Evolutionary conservation across 163 green algal species (phyloP), one percentile per base, ranked within the genome.

Genomic region (Chlorella variabilis): DNA sequence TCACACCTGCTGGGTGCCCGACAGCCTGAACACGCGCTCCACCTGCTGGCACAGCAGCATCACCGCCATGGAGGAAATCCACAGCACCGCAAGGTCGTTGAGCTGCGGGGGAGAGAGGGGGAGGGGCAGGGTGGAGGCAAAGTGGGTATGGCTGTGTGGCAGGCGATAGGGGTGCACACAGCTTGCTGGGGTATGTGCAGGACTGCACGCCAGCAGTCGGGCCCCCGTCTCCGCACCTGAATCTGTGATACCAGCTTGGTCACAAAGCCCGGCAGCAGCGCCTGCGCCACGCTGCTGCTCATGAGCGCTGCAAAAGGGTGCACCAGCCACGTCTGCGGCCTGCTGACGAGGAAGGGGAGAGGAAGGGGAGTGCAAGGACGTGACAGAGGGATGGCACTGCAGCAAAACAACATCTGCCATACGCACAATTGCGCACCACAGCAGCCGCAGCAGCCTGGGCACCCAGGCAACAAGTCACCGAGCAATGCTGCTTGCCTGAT

Each of bases 241-340:
- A 79, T 11, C 56, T 31, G 20, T 13, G 54, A 39, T 61, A 84
- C 42, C 13, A 75, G 25, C 27, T 3, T 23, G 15, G 18, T 1
- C 20, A 36, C 42, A 2, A 4, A 17, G 31, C 1, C 51, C n/a
- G 80, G 80, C 68, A 85, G 79, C 56, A 41, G 15, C 15, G 27
- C 21, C 48, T 38, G 27, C 36, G 29, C 73, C 56, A 59, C 15
- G 36, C 33, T 41, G 36, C 54, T 59, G 54, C n/a, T 2, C 1
- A n/a, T 56, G 34, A 80, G 61, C 42, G 48, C 25, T 21, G 62
- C 59, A 63, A 84, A 56, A 33, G 91, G 49, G 11, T 71, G 68
- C 4, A 21, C 25, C 29, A 83, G 71, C 93, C 93, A 98, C 17
- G 93, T 3, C 56, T 70, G 54, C 36, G 59, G 73, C 15, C 73